Evolutionary conservation across 306 rosid genomes (phyloP), one percentile per base, ranked within the genome.

Genomic region (Vicia faba): DNA sequence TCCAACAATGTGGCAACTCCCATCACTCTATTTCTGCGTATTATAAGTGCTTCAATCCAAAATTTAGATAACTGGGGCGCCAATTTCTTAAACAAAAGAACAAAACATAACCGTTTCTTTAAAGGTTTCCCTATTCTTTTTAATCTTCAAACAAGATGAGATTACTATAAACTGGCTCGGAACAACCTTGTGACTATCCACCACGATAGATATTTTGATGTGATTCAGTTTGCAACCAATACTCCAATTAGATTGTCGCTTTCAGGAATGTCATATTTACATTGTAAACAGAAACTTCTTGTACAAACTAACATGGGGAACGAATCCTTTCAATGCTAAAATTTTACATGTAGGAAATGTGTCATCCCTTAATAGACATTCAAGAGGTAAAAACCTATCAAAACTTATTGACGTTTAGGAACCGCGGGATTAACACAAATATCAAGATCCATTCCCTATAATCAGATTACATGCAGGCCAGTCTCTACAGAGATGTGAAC

Each of bases 251-350:
- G 25, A 68, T 9, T n/a, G 14, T 20, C 43, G 15, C 31, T 29
- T 50, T 71, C 51, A 14, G 13, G 44, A 39, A 38, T 20, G 29
- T n/a, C 26, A 23, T 25, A 23, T 71, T 61, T 15, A 39, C 39
- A 62, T 56, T 28, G 35, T 38, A 26, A 1, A 29, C 33, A 29
- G 33, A 5, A 29, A 29, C 7, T 29, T 29, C 33, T 29, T 4
- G 33, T 4, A 29, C 5, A 31, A 51, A 55, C 20, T 43, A 29
- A 54, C 57, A 6, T 46, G 6, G 20, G 62, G 41, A 57, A 29
- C 23, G 12, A 58, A 31, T 60, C 15, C 66, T 61, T 60, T 38
- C 31, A 18, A 36, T 61, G 31, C 29, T 36, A 61, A 61, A 61
- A 38, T 3, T 61, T 35, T 38, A 18, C 29, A 18, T 2, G 41